phyloP scores from a whole-genome alignment of 2,329 filamentous ascomycete genomes.

The Claviceps maximensis region DNA sequence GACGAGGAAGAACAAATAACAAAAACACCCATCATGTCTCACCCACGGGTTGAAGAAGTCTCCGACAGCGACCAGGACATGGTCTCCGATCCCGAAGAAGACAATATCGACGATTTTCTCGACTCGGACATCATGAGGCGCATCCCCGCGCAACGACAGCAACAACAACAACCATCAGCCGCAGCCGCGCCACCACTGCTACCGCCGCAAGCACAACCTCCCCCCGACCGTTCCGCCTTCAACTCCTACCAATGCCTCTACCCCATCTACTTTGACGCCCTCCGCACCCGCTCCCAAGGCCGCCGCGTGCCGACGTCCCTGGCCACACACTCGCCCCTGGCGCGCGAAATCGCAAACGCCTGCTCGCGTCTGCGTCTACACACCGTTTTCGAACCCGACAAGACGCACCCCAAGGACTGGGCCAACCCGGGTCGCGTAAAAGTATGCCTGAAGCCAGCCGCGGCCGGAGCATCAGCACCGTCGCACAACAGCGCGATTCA shows the following conservation, averaged over 20 bases:
- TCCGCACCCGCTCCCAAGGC: conserved; percentile 62
- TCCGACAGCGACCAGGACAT: conserved; percentile 59
- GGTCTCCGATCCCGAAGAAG: conserved; percentile 70
- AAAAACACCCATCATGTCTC: conserved; percentile 46
- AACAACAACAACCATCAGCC: conserved; percentile 12
- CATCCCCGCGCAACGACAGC: conserved; percentile 14
- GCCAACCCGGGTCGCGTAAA: conserved; percentile 85
- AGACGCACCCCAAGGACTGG: conserved; percentile 94
- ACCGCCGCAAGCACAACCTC: conserved; percentile 15
- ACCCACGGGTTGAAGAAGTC: conserved; percentile 85
- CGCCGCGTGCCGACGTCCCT: conserved; percentile 60
- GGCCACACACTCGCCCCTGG: conserved; percentile 75
- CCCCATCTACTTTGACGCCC: conserved; percentile 85
- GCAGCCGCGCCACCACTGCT: conserved; percentile 12
- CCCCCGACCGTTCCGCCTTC: conserved; percentile 40
- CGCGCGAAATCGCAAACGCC: conserved; percentile 80
- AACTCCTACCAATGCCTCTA: conserved; percentile 82
- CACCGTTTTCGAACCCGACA: conserved; percentile 78
- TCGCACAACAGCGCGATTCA: conserved; percentile 31
- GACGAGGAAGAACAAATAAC: not conserved
- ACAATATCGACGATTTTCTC: conserved; percentile 57
- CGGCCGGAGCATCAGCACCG: not conserved
- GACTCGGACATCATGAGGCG: conserved; percentile 43
- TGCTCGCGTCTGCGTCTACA: conserved; percentile 57
- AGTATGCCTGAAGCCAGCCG: conserved; percentile 48